phyloP scores from a whole-genome alignment of 352 stramenopile genomes.

The Globisporangium polare region DNA sequence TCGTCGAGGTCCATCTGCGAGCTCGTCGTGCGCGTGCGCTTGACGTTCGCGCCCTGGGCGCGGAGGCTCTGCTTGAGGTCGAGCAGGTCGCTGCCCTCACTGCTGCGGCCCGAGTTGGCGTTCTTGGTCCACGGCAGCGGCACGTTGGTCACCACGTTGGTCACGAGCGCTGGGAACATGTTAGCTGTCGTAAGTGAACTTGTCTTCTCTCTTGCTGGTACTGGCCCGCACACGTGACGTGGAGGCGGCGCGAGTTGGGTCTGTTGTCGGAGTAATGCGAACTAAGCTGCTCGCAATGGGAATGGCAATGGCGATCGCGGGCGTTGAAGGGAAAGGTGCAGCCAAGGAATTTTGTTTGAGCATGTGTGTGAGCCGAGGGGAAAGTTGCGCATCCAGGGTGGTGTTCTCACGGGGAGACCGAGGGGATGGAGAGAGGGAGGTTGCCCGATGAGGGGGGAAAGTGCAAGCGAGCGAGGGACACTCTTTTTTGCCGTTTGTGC shows the following conservation, averaged over 20 bases:
- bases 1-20: constrained; percentile 37
- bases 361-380: neutral
- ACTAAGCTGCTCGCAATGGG: no score
- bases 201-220: neutral
- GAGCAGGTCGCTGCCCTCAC: constrained; percentile 5
- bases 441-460: neutral
- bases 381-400: neutral
- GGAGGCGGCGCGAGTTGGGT: no score
- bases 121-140: constrained; percentile 9
- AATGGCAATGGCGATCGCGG: neutral
- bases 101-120: neutral
- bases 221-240: constrained; percentile 2
- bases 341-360: neutral
- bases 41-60: constrained; percentile 6
- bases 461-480: neutral
- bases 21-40: constrained; percentile 35
- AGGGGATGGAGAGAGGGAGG: neutral
- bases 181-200: constrained; percentile 1
- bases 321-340: neutral
- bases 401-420: neutral
- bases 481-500: neutral
- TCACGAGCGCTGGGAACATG: constrained; percentile 22
- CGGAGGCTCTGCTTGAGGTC: constrained; percentile 14
- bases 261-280: no score
- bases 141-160: constrained; percentile 15